Conservation (phyloP, 805 yeast genomes). For the Naumovozyma dairenensis region DNA sequence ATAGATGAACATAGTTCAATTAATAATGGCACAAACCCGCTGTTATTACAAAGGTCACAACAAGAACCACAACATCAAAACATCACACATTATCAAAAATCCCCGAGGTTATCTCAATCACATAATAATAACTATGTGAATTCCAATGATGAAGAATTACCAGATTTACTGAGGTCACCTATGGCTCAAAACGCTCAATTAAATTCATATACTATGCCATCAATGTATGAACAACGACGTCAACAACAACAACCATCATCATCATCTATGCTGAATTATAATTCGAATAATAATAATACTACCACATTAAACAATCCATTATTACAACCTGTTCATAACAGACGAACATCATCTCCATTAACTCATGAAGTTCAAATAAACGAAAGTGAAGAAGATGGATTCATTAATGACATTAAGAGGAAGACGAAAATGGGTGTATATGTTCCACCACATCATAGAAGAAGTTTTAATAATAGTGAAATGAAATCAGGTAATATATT, state of each 20-base stretch:
- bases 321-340: background rate
- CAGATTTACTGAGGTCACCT: constrained; percentile 27
- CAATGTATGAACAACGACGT: background rate
- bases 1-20: background rate
- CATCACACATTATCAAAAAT: background rate
- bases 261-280: background rate
- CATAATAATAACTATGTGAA: no score
- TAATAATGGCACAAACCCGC: background rate
- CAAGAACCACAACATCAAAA: constrained; percentile 11
- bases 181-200: constrained; percentile 3
- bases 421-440: constrained; percentile 31
- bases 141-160: constrained; percentile 16
- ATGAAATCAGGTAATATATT: no score
- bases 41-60: no score
- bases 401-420: no score
- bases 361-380: background rate
- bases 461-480: constrained; percentile 15
- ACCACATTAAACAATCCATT: background rate
- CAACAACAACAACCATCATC: background rate
- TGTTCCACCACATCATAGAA: constrained; percentile 47
- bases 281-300: background rate
- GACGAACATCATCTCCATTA: no score
- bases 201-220: no score
- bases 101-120: no score
- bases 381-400: background rate